A percentile compares a stretch with the other conserved stretches of the same genome.
These are phyloP conservation scores for Croton setiger DNA, from an alignment of 441 rosid species.

Conservation along the genomic window DNA sequence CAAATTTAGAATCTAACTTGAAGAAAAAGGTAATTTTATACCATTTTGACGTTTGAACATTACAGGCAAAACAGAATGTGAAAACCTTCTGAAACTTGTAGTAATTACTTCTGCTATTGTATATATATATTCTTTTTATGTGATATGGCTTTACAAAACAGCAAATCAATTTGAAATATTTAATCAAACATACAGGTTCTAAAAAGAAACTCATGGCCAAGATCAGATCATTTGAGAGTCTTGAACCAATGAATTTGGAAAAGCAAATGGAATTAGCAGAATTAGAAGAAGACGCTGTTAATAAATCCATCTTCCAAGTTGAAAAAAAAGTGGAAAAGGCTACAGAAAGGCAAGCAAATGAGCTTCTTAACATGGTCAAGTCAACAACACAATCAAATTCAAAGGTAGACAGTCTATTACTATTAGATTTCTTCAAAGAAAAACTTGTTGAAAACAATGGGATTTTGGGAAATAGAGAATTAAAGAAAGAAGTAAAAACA, in stretches of 20 bases:
- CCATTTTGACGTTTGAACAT: too few relatives aligned
- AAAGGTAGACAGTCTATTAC: conserved; percentile 28
- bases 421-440: conserved; percentile 46
- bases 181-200: conserved; percentile 27
- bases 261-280: conserved; percentile 34
- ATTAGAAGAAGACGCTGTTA: conserved; percentile 14
- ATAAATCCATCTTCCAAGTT: neutral
- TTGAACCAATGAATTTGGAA: conserved; percentile 47
- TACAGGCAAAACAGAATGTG: too few relatives aligned
- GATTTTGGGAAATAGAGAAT: neutral
- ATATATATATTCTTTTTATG: too few relatives aligned
- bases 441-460: conserved; percentile 17
- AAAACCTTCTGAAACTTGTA: too few relatives aligned
- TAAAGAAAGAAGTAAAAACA: conserved; percentile 21
- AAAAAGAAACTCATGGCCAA: conserved; percentile 32
- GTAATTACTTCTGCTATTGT: too few relatives aligned
- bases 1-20: too few relatives aligned
- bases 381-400: conserved; percentile 9
- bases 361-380: conserved; percentile 27
- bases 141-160: too few relatives aligned
- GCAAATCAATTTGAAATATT: too few relatives aligned
- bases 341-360: conserved; percentile 18
- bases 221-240: conserved; percentile 26
- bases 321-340: conserved; percentile 9
- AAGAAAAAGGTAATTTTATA: too few relatives aligned